Conservation (phyloP, 2,329 filamentous ascomycete genomes). For the Ceratocystis diversiconidia region DNA sequence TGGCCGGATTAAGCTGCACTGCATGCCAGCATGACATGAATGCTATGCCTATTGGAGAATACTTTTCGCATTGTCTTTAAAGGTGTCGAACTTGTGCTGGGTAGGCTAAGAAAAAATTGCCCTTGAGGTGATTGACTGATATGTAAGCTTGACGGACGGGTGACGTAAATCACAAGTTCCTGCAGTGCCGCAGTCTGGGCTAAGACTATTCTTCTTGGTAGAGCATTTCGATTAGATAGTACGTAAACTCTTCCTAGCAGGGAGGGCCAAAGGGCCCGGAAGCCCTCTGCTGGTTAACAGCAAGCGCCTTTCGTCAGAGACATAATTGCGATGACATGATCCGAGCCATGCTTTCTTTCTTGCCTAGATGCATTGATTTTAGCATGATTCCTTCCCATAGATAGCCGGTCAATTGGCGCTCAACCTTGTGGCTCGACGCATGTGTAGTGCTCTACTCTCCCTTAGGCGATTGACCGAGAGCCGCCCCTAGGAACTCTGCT, state of each 20-base stretch:
- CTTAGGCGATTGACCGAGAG: not conserved
- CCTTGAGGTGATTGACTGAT: not conserved
- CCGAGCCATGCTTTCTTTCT: not conserved
- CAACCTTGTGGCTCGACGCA: not conserved
- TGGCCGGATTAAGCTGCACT: not conserved
- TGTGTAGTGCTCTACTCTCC: not conserved
- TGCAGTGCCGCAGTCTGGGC: not conserved
- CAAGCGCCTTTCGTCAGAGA: not conserved
- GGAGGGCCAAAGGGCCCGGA: not conserved
- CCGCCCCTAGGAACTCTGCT: constrained; percentile 1
- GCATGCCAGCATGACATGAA: not conserved
- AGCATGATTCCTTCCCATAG: not conserved
- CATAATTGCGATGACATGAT: not conserved
- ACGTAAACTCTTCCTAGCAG: not conserved
- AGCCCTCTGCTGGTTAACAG: not conserved
- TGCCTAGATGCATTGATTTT: not conserved
- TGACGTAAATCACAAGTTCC: not conserved
- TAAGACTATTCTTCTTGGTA: not conserved
- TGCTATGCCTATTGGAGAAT: not conserved
- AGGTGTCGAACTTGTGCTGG: not conserved
- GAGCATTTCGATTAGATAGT: not conserved
- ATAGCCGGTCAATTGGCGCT: not conserved
- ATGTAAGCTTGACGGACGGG: not conserved
- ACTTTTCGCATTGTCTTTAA: not conserved
- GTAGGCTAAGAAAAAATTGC: not conserved